Evolutionary conservation across 345 rosid species (phyloP).

Genomic region (Populus simonii): DNA sequence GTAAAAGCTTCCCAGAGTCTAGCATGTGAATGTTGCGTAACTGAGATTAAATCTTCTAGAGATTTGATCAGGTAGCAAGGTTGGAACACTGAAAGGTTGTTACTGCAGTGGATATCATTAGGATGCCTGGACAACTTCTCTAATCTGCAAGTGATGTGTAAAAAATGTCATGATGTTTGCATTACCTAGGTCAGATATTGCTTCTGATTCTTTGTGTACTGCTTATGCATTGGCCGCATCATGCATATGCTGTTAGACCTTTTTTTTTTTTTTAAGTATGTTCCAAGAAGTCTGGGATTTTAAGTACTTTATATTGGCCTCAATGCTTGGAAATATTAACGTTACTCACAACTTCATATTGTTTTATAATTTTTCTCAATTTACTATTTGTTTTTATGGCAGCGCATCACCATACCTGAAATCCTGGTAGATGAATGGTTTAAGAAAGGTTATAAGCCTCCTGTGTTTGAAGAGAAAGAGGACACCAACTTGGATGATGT

Average conservation of each 20-base stretch:
- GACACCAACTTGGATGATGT: conserved; percentile 73
- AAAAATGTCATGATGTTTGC: not conserved
- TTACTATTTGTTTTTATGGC: conserved; percentile 18
- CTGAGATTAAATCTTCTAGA: not conserved
- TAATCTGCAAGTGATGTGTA: not conserved
- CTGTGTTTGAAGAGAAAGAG: conserved; percentile 75
- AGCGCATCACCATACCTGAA: conserved; percentile 85
- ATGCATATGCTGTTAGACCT: not conserved
- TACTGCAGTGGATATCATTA: not conserved
- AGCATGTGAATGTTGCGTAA: not conserved
- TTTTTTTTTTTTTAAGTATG: not conserved
- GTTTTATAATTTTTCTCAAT: not conserved
- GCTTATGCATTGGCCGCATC: not conserved
- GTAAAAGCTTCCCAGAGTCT: not conserved
- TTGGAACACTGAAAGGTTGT: not conserved
- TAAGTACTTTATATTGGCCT: not conserved
- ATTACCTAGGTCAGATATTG: not conserved
- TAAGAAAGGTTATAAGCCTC: conserved; percentile 74
- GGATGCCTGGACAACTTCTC: not conserved
- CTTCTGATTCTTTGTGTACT: not conserved
- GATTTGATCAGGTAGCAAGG: not conserved
- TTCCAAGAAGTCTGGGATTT: not conserved
- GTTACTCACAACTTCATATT: not conserved
- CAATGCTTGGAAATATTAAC: not conserved
- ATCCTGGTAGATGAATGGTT: conserved; percentile 88